Evolutionary conservation across 2,329 filamentous ascomycete genomes (phyloP).

Genomic region (Xylaria sp.): DNA sequence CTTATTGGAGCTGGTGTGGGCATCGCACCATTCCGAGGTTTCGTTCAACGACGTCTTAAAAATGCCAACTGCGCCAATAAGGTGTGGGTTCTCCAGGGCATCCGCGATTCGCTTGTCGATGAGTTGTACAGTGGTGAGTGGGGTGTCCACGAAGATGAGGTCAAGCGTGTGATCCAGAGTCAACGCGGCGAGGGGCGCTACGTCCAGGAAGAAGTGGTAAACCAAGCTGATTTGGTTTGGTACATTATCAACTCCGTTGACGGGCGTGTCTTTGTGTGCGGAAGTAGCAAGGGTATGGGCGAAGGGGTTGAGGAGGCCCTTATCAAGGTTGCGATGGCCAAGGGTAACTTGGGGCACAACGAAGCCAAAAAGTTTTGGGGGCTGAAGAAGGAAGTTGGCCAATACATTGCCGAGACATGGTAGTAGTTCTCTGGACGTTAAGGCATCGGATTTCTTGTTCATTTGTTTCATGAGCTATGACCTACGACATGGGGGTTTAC

Average conservation of each 20-base stretch:
- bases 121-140: constrained; percentile 97
- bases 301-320: constrained; percentile 92
- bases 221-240: constrained; percentile 97
- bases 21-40: constrained; percentile 96
- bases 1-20: constrained; percentile 96
- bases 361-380: constrained; percentile 91
- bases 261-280: constrained; percentile 95
- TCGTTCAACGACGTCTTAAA: constrained; percentile 78
- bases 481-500: constrained; percentile 6
- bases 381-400: constrained; percentile 88
- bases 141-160: constrained; percentile 89
- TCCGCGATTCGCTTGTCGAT: constrained; percentile 83
- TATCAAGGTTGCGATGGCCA: constrained; percentile 89
- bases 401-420: constrained; percentile 92
- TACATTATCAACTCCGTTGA: constrained; percentile 97
- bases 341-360: constrained; percentile 84
- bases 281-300: constrained; percentile 95
- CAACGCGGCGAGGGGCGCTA: constrained; percentile 84
- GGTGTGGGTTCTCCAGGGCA: constrained; percentile 52
- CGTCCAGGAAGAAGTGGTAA: constrained; percentile 92
- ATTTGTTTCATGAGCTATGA: constrained; percentile 12
- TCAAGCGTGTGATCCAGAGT: constrained; percentile 83
- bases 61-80: constrained; percentile 53
- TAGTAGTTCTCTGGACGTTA: constrained; percentile 45
- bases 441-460: constrained; percentile 1